Evolutionary conservation across 2,329 filamentous ascomycete species (phyloP).

Genomic region (Clarireedia homoeocarpa): DNA sequence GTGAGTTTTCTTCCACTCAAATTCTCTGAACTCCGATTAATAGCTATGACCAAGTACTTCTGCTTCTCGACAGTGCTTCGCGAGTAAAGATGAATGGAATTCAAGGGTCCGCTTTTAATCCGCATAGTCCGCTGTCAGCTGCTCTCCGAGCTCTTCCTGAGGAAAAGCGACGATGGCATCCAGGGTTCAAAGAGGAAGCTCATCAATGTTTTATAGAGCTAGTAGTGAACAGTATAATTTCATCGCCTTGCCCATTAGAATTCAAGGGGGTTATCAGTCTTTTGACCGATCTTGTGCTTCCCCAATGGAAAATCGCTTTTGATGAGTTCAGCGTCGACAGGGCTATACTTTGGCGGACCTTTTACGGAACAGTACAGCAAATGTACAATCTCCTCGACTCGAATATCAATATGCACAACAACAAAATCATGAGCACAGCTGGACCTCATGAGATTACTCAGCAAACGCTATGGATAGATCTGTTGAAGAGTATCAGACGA

Average conservation of each 20-base stretch:
- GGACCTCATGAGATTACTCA: not conserved
- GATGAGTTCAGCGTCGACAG: not conserved
- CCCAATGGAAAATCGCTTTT: not conserved
- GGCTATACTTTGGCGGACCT: not conserved
- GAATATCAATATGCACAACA: not conserved
- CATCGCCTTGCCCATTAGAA: not conserved
- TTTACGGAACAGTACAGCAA: not conserved
- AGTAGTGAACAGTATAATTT: too few species aligned
- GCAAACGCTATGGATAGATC: not conserved
- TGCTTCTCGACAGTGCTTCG: not conserved
- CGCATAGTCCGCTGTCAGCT: too few species aligned
- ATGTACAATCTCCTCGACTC: not conserved
- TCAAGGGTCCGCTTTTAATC: too few species aligned
- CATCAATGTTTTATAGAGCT: not conserved
- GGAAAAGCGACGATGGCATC: not conserved
- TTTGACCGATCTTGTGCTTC: not conserved
- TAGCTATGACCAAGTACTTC: not conserved
- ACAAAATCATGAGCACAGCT: not conserved
- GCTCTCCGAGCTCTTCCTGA: not conserved
- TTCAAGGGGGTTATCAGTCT: not conserved
- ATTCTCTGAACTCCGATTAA: not conserved
- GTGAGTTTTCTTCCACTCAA: not conserved
- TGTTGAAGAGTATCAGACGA: not conserved
- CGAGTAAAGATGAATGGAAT: not conserved
- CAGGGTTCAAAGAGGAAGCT: not conserved